A percentile compares a stretch with the other conserved stretches of the same genome.
phyloP scores from a whole-genome alignment of 192 early-diverging fungal genomes.

The Linnemannia hyalina region DNA sequence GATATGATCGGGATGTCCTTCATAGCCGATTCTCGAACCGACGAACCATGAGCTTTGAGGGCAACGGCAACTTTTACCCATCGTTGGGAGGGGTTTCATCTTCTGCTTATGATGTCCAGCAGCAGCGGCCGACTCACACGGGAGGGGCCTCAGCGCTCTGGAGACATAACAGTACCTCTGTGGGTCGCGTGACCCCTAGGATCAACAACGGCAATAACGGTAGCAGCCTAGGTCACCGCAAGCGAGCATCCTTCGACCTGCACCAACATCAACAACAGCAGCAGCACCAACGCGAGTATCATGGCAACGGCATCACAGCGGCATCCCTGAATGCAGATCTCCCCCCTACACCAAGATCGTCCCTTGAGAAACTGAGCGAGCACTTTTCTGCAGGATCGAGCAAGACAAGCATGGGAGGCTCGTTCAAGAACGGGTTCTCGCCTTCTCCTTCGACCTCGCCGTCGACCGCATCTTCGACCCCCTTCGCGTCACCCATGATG shows the following conservation, averaged over 20 bases:
- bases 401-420: not conserved
- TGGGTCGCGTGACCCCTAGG: not conserved
- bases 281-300: not conserved
- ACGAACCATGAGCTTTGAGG: constrained; percentile 49
- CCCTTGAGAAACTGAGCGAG: constrained; percentile 8
- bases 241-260: not conserved
- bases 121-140: not conserved
- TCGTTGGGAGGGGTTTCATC: not conserved
- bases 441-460: not conserved
- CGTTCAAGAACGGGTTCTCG: not conserved
- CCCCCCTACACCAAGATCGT: constrained; percentile 15
- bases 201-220: not conserved
- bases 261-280: not conserved
- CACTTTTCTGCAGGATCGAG: not conserved
- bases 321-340: not conserved
- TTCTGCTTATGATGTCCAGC: not conserved
- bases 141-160: not conserved
- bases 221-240: not conserved
- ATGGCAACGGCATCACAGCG: not conserved
- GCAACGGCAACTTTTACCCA: not conserved
- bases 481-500: constrained; percentile 19
- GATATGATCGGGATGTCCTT: constrained; percentile 18
- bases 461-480: constrained; percentile 20
- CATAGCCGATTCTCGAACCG: constrained; percentile 28
- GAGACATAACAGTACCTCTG: not conserved